Conservation (phyloP, 495 filamentous ascomycete species). For the Podospora pseudocomata region DNA sequence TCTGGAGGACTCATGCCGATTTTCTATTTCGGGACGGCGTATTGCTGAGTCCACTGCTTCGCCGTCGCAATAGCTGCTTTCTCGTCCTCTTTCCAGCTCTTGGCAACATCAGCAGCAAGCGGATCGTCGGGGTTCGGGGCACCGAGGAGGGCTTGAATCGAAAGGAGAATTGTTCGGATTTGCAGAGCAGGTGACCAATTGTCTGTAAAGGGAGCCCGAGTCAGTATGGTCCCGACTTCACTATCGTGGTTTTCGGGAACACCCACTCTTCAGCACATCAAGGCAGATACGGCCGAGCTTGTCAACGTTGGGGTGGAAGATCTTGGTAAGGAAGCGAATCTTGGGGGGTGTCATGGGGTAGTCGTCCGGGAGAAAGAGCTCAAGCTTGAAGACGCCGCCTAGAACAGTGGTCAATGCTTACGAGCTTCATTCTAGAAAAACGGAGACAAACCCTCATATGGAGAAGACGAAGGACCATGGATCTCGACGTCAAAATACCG, state of each 20-base stretch:
- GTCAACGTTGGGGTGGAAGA: conserved; percentile 99
- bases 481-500: conserved; percentile 98
- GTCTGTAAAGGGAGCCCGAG: conserved; percentile 47
- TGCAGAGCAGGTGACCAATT: conserved; percentile 99
- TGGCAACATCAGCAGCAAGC: conserved; percentile 94
- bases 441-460: conserved; percentile 72
- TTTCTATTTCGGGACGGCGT: conserved; percentile 47
- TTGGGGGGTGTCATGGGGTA: conserved; percentile 99
- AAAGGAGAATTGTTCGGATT: conserved; percentile 94
- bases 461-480: conserved; percentile 88
- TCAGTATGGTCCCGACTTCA: not conserved
- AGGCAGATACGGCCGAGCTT: conserved; percentile 95
- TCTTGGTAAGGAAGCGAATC: conserved; percentile 97
- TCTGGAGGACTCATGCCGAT: not conserved
- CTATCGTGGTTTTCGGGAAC: not conserved
- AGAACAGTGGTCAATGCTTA: conserved; percentile 8
- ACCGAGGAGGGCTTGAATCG: conserved; percentile 93
- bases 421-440: not conserved
- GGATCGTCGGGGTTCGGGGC: conserved; percentile 98
- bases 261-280: conserved; percentile 92
- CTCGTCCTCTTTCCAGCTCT: conserved; percentile 96
- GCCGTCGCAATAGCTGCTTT: conserved; percentile 85
- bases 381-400: conserved; percentile 96
- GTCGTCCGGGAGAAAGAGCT: conserved; percentile 98
- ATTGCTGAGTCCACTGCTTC: conserved; percentile 79